These are phyloP conservation scores for Beauveria asiatica DNA, from an alignment of 2,329 filamentous ascomycete genomes.

Conservation along the genomic window DNA sequence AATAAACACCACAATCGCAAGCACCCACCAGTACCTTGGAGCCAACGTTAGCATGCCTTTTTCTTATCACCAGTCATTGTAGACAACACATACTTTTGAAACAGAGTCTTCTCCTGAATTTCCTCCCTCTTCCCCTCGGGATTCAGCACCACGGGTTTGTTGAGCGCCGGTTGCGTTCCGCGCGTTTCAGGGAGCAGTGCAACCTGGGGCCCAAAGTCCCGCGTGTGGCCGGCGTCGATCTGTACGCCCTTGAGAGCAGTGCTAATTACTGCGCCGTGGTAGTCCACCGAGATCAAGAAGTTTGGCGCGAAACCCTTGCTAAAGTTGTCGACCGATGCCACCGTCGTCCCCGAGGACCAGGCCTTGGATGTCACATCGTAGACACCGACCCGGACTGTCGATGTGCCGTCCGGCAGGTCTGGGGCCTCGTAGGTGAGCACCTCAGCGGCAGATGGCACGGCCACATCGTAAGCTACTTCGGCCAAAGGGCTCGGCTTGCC, in stretches of 20 bases:
- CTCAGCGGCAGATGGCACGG: slow-evolving; percentile 33
- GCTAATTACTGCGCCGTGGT: slow-evolving; percentile 36
- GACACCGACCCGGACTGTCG: slow-evolving; percentile 49
- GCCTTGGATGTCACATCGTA: slow-evolving; percentile 38
- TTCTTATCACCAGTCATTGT: not conserved
- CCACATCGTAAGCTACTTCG: slow-evolving; percentile 46
- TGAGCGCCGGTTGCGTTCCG: slow-evolving; percentile 51
- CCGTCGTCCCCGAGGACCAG: slow-evolving; percentile 49
- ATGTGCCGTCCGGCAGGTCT: slow-evolving; percentile 35
- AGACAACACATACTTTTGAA: slow-evolving; percentile 48
- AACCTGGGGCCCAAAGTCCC: slow-evolving; percentile 56
- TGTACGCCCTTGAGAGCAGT: slow-evolving; percentile 45
- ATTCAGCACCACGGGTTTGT: slow-evolving; percentile 54
- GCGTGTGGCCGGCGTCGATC: slow-evolving; percentile 56
- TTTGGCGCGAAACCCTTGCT: slow-evolving; percentile 52
- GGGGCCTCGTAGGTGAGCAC: slow-evolving; percentile 49
- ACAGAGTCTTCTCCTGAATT: slow-evolving; percentile 52
- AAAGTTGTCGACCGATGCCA: slow-evolving; percentile 49
- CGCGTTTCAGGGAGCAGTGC: slow-evolving; percentile 37
- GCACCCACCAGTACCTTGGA: slow-evolving; percentile 58
- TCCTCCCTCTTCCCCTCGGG: slow-evolving; percentile 51
- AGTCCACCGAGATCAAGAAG: slow-evolving; percentile 44
- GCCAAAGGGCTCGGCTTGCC: slow-evolving; percentile 39
- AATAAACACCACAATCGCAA: slow-evolving; percentile 45
- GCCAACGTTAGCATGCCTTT: slow-evolving; percentile 24